phyloP scores from a whole-genome alignment of 352 stramenopile genomes.

The Pythium vanterpoolii region DNA sequence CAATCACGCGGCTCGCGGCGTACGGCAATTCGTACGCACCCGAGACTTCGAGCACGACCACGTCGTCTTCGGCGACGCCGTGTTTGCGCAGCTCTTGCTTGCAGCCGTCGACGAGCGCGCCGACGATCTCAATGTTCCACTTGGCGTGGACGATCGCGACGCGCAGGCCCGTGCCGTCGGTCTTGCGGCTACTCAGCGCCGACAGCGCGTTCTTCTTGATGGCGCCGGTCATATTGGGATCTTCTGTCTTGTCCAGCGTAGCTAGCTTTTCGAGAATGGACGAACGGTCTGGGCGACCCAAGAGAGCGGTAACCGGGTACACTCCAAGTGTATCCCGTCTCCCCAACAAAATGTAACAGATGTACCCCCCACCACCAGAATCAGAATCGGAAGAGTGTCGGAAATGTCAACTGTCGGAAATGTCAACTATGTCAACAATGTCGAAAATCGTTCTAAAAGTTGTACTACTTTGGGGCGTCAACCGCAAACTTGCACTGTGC shows the following conservation, averaged over 20 bases:
- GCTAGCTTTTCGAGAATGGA: constrained; percentile 4
- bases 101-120: constrained; percentile 57
- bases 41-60: constrained; percentile 85
- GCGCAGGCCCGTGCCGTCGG: constrained; percentile 67
- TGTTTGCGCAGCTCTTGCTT: constrained; percentile 59
- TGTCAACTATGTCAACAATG: no score
- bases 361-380: neutral
- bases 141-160: constrained; percentile 82
- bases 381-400: neutral
- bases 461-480: neutral
- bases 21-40: constrained; percentile 97
- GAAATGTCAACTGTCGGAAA: constrained; percentile 3
- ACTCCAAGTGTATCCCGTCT: neutral
- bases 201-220: constrained; percentile 78
- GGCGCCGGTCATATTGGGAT: constrained; percentile 23
- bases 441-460: constrained; percentile 2
- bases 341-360: neutral
- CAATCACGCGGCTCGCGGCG: constrained; percentile 87
- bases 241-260: neutral
- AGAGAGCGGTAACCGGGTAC: neutral
- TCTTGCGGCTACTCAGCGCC: constrained; percentile 74
- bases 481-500: constrained; percentile 21
- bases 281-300: neutral
- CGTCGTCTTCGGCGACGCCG: constrained; percentile 62
- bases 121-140: constrained; percentile 86